Evolutionary conservation across 2,329 filamentous ascomycete genomes (phyloP).

Genomic region (Aspergillus sp.): DNA sequence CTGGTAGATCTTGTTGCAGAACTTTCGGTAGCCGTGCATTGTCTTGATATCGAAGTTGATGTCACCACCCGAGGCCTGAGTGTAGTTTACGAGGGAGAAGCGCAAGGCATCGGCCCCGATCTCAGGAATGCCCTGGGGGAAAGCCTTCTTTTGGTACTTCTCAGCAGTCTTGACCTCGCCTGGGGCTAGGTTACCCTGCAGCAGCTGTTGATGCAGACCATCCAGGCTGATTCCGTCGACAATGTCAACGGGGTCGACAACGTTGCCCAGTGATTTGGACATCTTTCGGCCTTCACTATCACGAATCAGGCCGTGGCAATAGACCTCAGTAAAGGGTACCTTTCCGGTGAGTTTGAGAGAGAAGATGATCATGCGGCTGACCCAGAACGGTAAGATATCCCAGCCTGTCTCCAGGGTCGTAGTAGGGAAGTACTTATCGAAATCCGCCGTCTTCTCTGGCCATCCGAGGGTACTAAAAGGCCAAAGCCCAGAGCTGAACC

Average conservation of each 20-base stretch:
- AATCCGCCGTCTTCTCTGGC: conserved; percentile 79
- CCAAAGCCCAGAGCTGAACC: conserved; percentile 95
- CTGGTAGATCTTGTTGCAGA: conserved; percentile 98
- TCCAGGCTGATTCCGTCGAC: conserved; percentile 82
- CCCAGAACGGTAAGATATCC: conserved; percentile 88
- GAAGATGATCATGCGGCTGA: conserved; percentile 92
- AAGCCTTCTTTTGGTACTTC: conserved; percentile 91
- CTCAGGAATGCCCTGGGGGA: conserved; percentile 91
- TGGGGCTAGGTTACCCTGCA: conserved; percentile 76
- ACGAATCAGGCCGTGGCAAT: conserved; percentile 88
- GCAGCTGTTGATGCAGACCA: conserved; percentile 76
- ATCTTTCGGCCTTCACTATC: conserved; percentile 95
- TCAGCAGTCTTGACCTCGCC: conserved; percentile 82
- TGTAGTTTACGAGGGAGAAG: conserved; percentile 85
- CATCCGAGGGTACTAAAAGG: conserved; percentile 91
- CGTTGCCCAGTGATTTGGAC: conserved; percentile 94
- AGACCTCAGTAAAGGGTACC: conserved; percentile 93
- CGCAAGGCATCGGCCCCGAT: conserved; percentile 90
- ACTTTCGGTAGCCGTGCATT: conserved; percentile 88
- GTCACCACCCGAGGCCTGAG: conserved; percentile 63
- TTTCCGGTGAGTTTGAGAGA: conserved; percentile 87
- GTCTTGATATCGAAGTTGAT: conserved; percentile 71
- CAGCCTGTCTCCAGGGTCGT: conserved; percentile 89
- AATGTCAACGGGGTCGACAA: conserved; percentile 90
- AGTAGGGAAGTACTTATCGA: conserved; percentile 83